Conservation (phyloP, 768 basidiomycete species). For the Leucogyrophana mollusca region DNA sequence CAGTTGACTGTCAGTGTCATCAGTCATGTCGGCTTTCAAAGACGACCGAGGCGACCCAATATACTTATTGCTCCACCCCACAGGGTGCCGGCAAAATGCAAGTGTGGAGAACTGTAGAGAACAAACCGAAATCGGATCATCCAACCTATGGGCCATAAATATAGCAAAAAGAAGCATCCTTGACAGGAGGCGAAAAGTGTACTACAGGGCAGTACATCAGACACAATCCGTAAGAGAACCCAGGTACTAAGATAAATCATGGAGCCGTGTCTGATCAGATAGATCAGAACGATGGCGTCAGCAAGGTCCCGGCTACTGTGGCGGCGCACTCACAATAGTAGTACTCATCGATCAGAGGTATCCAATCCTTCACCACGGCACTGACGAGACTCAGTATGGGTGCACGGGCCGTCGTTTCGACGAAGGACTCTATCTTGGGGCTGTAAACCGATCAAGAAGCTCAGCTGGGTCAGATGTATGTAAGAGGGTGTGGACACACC, state of each 20-base stretch:
- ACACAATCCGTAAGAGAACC: too few species aligned
- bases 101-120: too few species aligned
- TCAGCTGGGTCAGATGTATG: neutral
- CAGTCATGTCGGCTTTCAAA: too few species aligned
- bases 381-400: constrained; percentile 71
- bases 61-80: too few species aligned
- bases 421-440: constrained; percentile 71
- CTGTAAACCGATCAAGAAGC: constrained; percentile 35
- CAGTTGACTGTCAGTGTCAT: too few species aligned
- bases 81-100: too few species aligned
- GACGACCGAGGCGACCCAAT: too few species aligned
- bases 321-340: constrained; percentile 72
- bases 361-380: constrained; percentile 78
- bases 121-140: too few species aligned
- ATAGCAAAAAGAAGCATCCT: constrained; percentile 10
- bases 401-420: constrained; percentile 48
- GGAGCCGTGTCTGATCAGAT: constrained; percentile 43
- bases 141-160: constrained; percentile 3
- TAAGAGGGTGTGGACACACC: constrained; percentile 38
- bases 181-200: constrained; percentile 10
- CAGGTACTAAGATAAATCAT: constrained; percentile 20
- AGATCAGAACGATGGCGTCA: neutral
- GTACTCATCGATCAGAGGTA: constrained; percentile 86
- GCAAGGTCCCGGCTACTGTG: neutral
- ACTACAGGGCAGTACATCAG: constrained; percentile 6